Percentiles rank a stretch among this genome's conserved stretches.
phyloP scores from a whole-genome alignment of 1,284 basidiomycete genomes.

The Moesziomyces globuligerus region DNA sequence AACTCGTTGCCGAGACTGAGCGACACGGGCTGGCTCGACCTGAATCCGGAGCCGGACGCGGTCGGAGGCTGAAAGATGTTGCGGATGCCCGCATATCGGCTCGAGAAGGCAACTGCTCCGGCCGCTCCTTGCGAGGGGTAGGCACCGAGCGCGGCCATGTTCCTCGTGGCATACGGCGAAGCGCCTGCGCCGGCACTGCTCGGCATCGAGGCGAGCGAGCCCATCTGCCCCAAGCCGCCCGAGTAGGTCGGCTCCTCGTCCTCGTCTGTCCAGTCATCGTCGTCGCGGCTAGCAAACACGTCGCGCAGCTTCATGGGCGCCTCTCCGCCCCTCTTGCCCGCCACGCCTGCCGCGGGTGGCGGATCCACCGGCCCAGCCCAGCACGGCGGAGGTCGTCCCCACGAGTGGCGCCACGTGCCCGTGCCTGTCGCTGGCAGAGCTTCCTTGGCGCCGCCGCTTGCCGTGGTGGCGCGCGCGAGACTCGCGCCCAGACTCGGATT shows the following conservation, averaged over 20 bases:
- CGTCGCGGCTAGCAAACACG: conserved; percentile 56
- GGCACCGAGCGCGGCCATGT: conserved; percentile 23
- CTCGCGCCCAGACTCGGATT: conserved; percentile 48
- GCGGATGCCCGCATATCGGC: conserved; percentile 51
- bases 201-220: conserved; percentile 26
- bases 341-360: conserved; percentile 9
- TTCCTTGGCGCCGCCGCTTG: conserved; percentile 6
- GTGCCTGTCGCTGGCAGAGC: conserved; percentile 35
- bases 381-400: conserved; percentile 61
- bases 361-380: conserved; percentile 61
- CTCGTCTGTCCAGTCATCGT: conserved; percentile 61
- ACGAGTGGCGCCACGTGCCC: conserved; percentile 56
- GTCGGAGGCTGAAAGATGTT: conserved; percentile 41
- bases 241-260: conserved; percentile 56
- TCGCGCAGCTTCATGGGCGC: conserved; percentile 45
- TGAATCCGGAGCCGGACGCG: conserved; percentile 9
- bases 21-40: conserved; percentile 19
- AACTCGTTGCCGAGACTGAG: conserved; percentile 52
- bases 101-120: conserved; percentile 15
- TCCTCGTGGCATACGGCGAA: conserved; percentile 36
- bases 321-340: neutral
- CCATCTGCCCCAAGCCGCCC: conserved; percentile 58
- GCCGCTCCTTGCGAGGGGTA: conserved; percentile 7
- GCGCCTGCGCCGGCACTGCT: conserved; percentile 1
- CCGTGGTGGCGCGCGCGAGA: conserved; percentile 21